phyloP scores from a whole-genome alignment of 169 alveolate genomes.

The Babesia ovis region DNA sequence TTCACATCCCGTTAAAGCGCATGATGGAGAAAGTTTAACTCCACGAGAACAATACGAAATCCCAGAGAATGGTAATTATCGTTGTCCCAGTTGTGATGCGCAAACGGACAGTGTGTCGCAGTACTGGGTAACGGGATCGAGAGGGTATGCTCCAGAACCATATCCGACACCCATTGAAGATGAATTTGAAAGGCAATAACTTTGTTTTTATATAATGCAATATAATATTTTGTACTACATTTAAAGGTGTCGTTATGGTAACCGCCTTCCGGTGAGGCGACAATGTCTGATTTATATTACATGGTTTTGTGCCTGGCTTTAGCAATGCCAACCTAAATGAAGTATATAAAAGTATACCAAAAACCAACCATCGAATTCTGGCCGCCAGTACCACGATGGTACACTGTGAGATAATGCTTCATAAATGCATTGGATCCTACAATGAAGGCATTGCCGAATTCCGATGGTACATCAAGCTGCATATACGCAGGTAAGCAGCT shows the following conservation, averaged over 20 bases:
- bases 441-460: constrained; percentile 84
- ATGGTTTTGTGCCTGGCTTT: constrained; percentile 18
- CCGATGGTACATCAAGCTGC: constrained; percentile 88
- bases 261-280: too few relatives aligned
- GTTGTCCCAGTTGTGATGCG: constrained; percentile 27
- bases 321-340: constrained; percentile 60
- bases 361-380: constrained; percentile 74
- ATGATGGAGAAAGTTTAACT: constrained; percentile 26
- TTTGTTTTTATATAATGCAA: too few relatives aligned
- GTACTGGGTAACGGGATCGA: constrained; percentile 40
- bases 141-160: constrained; percentile 50
- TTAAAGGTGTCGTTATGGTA: too few relatives aligned
- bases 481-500: constrained; percentile 84
- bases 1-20: constrained; percentile 22
- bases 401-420: constrained; percentile 83
- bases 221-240: too few relatives aligned
- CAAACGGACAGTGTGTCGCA: not conserved
- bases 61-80: not conserved
- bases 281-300: too few relatives aligned
- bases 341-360: too few relatives aligned
- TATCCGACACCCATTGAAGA: constrained; percentile 48
- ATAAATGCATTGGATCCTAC: constrained; percentile 84
- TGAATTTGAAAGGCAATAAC: constrained; percentile 4
- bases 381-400: constrained; percentile 52
- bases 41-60: constrained; percentile 17